Evolutionary conservation across 805 yeast species (phyloP).

Genomic region (Cyberlindnera euphorbiae): DNA sequence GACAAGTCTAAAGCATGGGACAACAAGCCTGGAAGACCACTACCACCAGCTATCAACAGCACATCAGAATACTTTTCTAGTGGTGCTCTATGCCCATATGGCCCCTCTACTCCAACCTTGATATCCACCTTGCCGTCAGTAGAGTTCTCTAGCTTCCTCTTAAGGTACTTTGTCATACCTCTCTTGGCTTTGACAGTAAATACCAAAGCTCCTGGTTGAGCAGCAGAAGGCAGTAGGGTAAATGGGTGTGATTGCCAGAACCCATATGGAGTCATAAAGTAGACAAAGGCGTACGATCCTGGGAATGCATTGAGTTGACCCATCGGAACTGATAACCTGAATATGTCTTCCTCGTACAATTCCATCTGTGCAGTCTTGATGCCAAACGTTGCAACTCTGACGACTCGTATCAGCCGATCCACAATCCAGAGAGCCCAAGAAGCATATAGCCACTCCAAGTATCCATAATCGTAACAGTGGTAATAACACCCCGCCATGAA

Average conservation of each 20-base stretch:
- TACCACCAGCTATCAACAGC: constrained; percentile 46
- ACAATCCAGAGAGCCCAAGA: constrained; percentile 20
- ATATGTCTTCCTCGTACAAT: constrained; percentile 36
- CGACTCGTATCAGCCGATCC: constrained; percentile 45
- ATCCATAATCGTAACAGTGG: constrained; percentile 51
- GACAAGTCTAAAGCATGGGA: constrained; percentile 33
- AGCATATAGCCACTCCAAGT: constrained; percentile 49
- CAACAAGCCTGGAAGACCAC: constrained; percentile 50
- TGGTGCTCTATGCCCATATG: constrained; percentile 47
- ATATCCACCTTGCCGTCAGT: constrained; percentile 26
- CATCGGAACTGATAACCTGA: constrained; percentile 36
- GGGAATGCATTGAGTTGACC: constrained; percentile 51
- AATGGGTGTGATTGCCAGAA: constrained; percentile 79
- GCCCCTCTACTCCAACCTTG: constrained; percentile 53
- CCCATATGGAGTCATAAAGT: constrained; percentile 45
- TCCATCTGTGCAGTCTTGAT: constrained; percentile 20
- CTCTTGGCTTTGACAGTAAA: constrained; percentile 47
- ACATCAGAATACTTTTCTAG: constrained; percentile 34
- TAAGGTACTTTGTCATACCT: constrained; percentile 50
- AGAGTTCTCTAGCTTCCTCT: constrained; percentile 26
- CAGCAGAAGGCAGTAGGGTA: constrained; percentile 44
- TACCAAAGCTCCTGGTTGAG: constrained; percentile 33
- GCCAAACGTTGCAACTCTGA: constrained; percentile 28
- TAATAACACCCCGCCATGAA: constrained; percentile 53
- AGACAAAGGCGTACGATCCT: constrained; percentile 52